phyloP scores from a whole-genome alignment of 352 stramenopile genomes.

The Phytophthora ramorum region DNA sequence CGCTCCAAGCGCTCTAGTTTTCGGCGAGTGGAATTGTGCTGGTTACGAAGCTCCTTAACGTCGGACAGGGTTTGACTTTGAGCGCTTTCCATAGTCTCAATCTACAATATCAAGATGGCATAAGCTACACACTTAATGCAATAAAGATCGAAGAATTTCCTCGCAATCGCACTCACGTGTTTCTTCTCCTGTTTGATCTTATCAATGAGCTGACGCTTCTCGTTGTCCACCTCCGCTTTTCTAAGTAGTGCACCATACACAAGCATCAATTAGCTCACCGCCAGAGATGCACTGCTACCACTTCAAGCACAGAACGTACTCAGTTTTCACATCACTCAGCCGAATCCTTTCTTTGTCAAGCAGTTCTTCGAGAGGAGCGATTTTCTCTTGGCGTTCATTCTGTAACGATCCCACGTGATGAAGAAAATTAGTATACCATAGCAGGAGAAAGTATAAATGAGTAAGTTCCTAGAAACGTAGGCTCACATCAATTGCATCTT shows the following conservation, averaged over 20 bases:
- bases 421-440: neutral
- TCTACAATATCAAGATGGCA: constrained; percentile 37
- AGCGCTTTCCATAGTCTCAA: constrained; percentile 66
- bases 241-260: constrained; percentile 32
- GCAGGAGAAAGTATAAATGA: neutral
- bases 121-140: neutral
- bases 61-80: constrained; percentile 78
- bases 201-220: constrained; percentile 61
- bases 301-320: constrained; percentile 43
- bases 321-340: constrained; percentile 60
- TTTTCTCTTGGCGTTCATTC: constrained; percentile 70
- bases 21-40: constrained; percentile 66
- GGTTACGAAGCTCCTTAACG: constrained; percentile 72
- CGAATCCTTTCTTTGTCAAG: constrained; percentile 76
- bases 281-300: neutral
- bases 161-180: constrained; percentile 31
- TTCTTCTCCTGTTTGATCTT: constrained; percentile 77
- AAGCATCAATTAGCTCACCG: neutral
- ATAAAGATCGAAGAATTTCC: neutral
- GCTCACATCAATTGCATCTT: constrained; percentile 71
- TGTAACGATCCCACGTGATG: constrained; percentile 20
- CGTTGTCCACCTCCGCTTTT: constrained; percentile 54
- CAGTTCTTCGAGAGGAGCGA: constrained; percentile 69
- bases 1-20: constrained; percentile 77
- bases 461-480: neutral